Percentiles rank a stretch among this genome's conserved stretches.
These are phyloP conservation scores for Porodaedalea pini DNA, from an alignment of 1,284 basidiomycete species.

Conservation along the genomic window DNA sequence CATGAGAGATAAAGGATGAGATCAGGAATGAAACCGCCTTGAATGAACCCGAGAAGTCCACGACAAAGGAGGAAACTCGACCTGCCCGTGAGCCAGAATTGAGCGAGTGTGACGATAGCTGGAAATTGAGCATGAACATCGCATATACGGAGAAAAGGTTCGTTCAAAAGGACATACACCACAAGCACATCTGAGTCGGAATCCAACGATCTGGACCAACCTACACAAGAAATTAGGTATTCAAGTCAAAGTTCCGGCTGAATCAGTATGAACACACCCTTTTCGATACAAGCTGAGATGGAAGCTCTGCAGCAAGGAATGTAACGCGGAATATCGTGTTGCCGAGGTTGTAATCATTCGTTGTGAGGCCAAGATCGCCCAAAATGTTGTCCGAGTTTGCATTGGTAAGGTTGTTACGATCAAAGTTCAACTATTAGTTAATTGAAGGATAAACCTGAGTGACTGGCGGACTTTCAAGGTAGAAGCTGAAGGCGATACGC, in stretches of 20 bases:
- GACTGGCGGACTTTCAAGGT: neutral
- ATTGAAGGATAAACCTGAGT: too few species aligned
- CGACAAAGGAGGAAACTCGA: constrained; percentile 45
- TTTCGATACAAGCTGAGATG: constrained; percentile 73
- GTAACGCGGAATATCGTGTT: constrained; percentile 55
- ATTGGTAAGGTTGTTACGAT: constrained; percentile 53
- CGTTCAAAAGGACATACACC: constrained; percentile 18
- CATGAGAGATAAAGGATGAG: constrained; percentile 65
- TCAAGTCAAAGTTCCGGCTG: too few species aligned
- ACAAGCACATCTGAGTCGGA: constrained; percentile 51
- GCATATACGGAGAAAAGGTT: neutral
- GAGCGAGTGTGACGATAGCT: constrained; percentile 50
- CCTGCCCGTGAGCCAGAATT: constrained; percentile 61
- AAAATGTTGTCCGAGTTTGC: constrained; percentile 70
- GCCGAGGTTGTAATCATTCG: constrained; percentile 64
- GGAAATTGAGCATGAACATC: constrained; percentile 13
- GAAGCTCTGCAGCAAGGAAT: constrained; percentile 62
- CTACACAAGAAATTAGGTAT: constrained; percentile 28
- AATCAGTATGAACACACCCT: constrained; percentile 41
- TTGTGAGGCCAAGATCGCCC: constrained; percentile 55
- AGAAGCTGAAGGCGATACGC: constrained; percentile 15
- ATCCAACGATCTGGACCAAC: constrained; percentile 70
- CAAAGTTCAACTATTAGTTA: constrained; percentile 38
- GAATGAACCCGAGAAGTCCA: constrained; percentile 42
- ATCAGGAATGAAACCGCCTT: constrained; percentile 65